These are phyloP conservation scores for Neonectria coccinea DNA, from an alignment of 2,329 filamentous ascomycete species.

Conservation along the genomic window DNA sequence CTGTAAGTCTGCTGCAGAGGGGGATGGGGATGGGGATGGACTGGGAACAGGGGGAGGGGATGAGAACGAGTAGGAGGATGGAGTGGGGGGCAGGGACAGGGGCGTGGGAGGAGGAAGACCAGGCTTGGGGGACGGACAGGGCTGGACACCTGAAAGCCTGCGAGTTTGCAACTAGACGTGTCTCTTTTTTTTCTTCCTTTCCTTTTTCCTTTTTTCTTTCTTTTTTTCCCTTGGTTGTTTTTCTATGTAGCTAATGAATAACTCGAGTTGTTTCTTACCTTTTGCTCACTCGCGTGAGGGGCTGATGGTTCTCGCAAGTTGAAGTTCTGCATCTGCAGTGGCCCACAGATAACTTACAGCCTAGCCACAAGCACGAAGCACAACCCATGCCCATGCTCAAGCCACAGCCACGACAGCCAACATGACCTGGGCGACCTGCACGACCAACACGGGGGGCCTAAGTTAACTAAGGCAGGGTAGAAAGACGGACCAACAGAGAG, in stretches of 20 bases:
- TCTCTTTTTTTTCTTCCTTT: slow-evolving; percentile 8
- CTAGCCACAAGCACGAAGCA: slow-evolving; percentile 47
- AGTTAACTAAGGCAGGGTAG: not conserved
- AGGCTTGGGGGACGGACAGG: slow-evolving; percentile 14
- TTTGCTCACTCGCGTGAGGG: slow-evolving; percentile 2
- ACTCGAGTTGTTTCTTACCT: slow-evolving; percentile 16
- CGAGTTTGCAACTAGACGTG: slow-evolving; percentile 26
- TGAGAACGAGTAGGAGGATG: slow-evolving; percentile 11
- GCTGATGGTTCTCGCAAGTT: slow-evolving; percentile 21
- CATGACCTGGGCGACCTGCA: slow-evolving; percentile 5
- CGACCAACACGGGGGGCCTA: slow-evolving; percentile 15
- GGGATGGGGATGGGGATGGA: not conserved
- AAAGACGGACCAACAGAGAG: slow-evolving; percentile 4
- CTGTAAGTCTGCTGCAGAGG: not conserved
- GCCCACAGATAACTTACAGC: slow-evolving; percentile 25
- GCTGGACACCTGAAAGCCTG: slow-evolving; percentile 31
- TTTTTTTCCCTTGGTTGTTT: slow-evolving; percentile 10
- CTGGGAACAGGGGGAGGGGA: slow-evolving; percentile 20
- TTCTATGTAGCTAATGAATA: slow-evolving; percentile 21
- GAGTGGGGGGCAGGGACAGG: slow-evolving; percentile 23
- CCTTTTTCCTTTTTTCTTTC: slow-evolving; percentile 13
- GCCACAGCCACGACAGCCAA: slow-evolving; percentile 29
- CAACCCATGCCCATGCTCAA: slow-evolving; percentile 38
- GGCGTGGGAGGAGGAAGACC: slow-evolving; percentile 22
- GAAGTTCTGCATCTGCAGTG: slow-evolving; percentile 25